Evolutionary conservation across 2,329 filamentous ascomycete genomes (phyloP).

Genomic region (Cadophora sp.): DNA sequence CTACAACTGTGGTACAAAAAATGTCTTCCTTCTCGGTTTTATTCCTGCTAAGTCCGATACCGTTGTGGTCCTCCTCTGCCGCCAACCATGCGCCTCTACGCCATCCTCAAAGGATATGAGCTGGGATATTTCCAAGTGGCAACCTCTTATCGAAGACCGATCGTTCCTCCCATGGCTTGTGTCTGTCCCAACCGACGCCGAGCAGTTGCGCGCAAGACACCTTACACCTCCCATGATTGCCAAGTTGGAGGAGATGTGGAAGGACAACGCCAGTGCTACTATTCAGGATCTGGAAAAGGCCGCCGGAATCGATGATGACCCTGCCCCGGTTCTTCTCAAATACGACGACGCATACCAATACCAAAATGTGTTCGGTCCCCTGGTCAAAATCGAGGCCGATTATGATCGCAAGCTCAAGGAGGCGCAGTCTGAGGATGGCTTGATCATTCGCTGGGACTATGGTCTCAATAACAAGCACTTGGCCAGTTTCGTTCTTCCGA

Average conservation of each 20-base stretch:
- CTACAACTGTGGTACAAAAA: constrained; percentile 99
- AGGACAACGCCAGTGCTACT: constrained; percentile 88
- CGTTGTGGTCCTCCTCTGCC: constrained; percentile 94
- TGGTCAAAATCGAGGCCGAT: constrained; percentile 99
- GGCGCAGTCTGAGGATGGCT: constrained; percentile 94
- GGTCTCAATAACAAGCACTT: constrained; percentile 97
- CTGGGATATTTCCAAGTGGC: constrained; percentile 98
- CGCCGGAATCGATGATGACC: constrained; percentile 91
- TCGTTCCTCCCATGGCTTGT: constrained; percentile 96
- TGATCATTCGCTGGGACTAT: constrained; percentile 92
- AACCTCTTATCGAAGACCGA: constrained; percentile 95
- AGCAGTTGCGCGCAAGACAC: constrained; percentile 94
- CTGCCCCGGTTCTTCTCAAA: constrained; percentile 86
- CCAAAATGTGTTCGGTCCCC: constrained; percentile 96
- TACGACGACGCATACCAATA: constrained; percentile 99
- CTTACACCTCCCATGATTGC: constrained; percentile 94
- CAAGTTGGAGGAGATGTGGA: constrained; percentile 98
- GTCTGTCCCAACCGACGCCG: constrained; percentile 84
- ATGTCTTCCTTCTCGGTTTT: constrained; percentile 96
- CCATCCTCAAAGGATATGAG: constrained; percentile 99
- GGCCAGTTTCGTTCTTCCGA: constrained; percentile 93
- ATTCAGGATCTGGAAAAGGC: constrained; percentile 92
- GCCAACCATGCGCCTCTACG: constrained; percentile 93
- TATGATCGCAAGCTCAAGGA: constrained; percentile 99
- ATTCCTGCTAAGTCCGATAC: constrained; percentile 99